A percentile compares a stretch with the other conserved stretches of the same genome.
These are phyloP conservation scores for Cercospora janseana DNA, from an alignment of 2,329 filamentous ascomycete species.

Conservation along the genomic window DNA sequence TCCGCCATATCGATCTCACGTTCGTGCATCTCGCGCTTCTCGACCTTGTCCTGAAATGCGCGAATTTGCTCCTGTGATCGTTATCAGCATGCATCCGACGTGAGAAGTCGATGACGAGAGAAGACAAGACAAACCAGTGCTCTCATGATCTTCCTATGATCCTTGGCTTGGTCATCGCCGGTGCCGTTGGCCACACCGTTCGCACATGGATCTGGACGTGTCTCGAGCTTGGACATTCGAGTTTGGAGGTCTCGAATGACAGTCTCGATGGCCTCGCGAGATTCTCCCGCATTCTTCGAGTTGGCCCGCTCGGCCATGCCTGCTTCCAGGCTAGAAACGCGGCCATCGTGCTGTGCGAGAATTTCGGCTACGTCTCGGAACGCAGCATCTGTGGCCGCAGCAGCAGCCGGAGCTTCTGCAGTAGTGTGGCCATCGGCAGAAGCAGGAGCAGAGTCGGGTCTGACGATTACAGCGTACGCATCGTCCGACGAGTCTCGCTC, in stretches of 20 bases:
- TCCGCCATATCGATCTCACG: constrained; percentile 9
- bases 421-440: no score
- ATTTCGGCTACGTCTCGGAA: background rate
- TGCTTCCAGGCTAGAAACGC: background rate
- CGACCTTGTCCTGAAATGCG: background rate
- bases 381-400: background rate
- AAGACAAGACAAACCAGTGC: background rate
- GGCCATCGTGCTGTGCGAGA: background rate
- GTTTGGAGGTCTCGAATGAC: background rate
- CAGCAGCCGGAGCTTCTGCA: background rate
- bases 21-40: constrained; percentile 2
- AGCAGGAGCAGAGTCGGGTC: background rate
- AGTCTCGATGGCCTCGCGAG: background rate
- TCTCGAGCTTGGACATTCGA: background rate
- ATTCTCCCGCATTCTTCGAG: no score
- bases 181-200: background rate
- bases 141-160: background rate
- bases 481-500: background rate
- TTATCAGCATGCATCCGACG: background rate
- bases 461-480: constrained; percentile 1
- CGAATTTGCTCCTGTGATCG: background rate
- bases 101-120: background rate
- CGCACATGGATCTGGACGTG: background rate
- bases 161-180: background rate
- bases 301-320: background rate